These are phyloP conservation scores for Pigoraptor vietnamica DNA, from an alignment of 78 protist genomes.

Conservation along the genomic window DNA sequence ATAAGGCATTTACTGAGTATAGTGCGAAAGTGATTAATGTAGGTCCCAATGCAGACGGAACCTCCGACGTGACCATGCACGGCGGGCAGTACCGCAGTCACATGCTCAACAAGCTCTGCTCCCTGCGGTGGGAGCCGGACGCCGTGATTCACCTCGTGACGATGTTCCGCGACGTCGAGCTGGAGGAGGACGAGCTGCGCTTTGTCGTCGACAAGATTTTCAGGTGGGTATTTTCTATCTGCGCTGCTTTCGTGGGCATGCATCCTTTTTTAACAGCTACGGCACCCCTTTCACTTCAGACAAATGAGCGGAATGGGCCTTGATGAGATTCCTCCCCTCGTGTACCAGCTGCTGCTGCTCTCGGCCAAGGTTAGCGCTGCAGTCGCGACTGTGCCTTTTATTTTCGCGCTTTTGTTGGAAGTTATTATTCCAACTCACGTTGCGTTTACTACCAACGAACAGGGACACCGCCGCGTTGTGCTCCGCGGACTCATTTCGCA, in stretches of 20 bases:
- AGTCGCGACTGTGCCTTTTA: too few species aligned
- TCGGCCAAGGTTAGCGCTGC: neutral
- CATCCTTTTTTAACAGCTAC: too few species aligned
- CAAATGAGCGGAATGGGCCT: neutral
- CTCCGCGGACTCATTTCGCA: neutral
- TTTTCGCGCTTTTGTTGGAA: too few species aligned
- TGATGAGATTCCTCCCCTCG: neutral
- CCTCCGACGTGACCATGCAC: neutral
- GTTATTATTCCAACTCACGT: too few species aligned
- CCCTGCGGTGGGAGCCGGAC: neutral
- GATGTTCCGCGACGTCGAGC: neutral
- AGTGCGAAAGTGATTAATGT: neutral
- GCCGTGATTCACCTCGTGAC: neutral
- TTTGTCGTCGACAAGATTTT: neutral
- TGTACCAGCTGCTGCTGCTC: slow-evolving; percentile 8
- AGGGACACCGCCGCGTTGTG: neutral
- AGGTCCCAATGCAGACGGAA: neutral
- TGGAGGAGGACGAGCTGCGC: neutral
- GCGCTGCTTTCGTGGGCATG: too few species aligned
- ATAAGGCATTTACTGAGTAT: neutral
- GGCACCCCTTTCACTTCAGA: too few species aligned
- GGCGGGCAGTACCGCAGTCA: neutral
- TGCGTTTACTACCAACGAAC: neutral
- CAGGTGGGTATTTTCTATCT: neutral
- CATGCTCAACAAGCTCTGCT: neutral